Evolutionary conservation across 1,284 basidiomycete species (phyloP), one percentile per base, ranked within the genome.

Genomic region (Rhodotorula sp.): DNA sequence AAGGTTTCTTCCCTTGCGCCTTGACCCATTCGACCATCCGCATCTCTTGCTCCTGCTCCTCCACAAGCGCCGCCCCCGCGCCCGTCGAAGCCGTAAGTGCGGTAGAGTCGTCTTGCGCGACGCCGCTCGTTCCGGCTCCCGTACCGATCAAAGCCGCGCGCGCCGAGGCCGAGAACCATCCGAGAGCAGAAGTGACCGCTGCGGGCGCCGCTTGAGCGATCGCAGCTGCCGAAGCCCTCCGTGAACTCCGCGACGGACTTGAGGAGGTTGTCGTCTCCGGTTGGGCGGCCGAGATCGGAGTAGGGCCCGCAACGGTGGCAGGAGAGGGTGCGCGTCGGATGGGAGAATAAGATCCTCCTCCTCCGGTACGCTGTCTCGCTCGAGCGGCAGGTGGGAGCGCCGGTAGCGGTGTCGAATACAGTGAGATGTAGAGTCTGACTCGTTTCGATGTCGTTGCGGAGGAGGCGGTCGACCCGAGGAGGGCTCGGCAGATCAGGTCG

Each of bases 91-190:
- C 24, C 6, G 29, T 37, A 8, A 8, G 0, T 7, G 6, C 53
- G 4, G 14, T 30, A 14, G 53, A 12, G 14, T 54, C 53, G 12
- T 54, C 53, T 29, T 54, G 53, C 14, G 10, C 37, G 37, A 14
- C 37, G 37, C 37, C 37, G 37, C 33, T 7, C 8, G 37, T 10
- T 2, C 37, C 10, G 10, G 37, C 14, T 12, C 37, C 37, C 7
- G 53, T 18, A 1, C 53, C 53, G 18, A 54, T 26, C 53, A n/a
- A 54, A 0, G 66, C 60, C 4, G 70, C 70, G 6, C 70, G 54
- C 1, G 67, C 70, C 17, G 64, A 68, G 0, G 69, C 62, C 10
- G 67, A 67, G n/a, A 74, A 67, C 73, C 73, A 74, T 14, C 68
- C 68, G n/a, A 72, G 62, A 0, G 73, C 73, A 8, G 61, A 55